phyloP scores from a whole-genome alignment of 108 stramenopile genomes.

The Pseudonitzschia delicatissima region DNA sequence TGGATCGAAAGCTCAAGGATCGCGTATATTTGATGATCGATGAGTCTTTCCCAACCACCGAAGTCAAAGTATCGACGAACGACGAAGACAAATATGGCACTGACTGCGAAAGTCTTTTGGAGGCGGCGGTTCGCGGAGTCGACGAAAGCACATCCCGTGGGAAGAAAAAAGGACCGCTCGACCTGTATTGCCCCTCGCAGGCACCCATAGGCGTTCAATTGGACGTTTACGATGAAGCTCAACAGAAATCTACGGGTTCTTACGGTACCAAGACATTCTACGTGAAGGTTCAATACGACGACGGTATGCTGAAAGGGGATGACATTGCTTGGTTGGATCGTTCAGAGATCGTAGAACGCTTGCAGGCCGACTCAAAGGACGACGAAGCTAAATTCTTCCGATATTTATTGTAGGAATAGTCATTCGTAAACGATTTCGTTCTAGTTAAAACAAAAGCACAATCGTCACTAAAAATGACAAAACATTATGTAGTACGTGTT shows the following conservation, averaged over 20 bases:
- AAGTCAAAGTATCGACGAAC: conserved; percentile 33
- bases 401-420: conserved; percentile 61
- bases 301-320: conserved; percentile 42
- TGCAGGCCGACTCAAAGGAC: conserved; percentile 41
- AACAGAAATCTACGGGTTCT: conserved; percentile 15
- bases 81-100: conserved; percentile 14
- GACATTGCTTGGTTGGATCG: conserved; percentile 79
- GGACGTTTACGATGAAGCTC: conserved; percentile 30
- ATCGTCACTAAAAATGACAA: neutral
- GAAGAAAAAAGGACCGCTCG: conserved; percentile 25
- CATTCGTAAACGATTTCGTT: no score
- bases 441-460: neutral
- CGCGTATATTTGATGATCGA: conserved; percentile 64
- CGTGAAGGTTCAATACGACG: conserved; percentile 67
- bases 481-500: no score
- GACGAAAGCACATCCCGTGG: conserved; percentile 8
- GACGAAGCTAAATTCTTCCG: conserved; percentile 72
- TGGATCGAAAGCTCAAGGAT: conserved; percentile 66
- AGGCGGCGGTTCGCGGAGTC: conserved; percentile 50
- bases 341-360: conserved; percentile 62
- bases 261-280: conserved; percentile 84
- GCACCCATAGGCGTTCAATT: conserved; percentile 70
- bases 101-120: conserved; percentile 56
- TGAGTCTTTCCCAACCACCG: conserved; percentile 67
- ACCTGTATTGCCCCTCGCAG: conserved; percentile 61